A percentile compares a stretch with the other conserved stretches of the same genome.
These are phyloP conservation scores for Penicillium alfredii DNA, from an alignment of 495 filamentous ascomycete genomes.

Conservation along the genomic window DNA sequence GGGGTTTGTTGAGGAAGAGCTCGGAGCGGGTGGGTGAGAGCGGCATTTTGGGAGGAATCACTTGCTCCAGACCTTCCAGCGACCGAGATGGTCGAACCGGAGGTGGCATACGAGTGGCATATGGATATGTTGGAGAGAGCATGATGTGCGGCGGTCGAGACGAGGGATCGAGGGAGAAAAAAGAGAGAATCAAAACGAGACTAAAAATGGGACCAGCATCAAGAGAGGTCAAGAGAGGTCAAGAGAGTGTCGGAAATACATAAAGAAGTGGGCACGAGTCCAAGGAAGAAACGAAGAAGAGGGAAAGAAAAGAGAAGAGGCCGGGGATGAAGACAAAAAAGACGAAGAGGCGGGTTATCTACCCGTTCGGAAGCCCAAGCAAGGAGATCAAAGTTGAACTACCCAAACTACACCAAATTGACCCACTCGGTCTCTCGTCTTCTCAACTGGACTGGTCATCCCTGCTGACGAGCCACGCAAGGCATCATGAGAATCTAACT, in stretches of 20 bases:
- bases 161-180: slow-evolving; percentile 1
- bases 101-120: slow-evolving; percentile 25
- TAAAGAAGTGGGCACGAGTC: not conserved
- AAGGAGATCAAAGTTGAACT: no score
- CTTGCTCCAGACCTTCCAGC: slow-evolving; percentile 39
- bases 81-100: slow-evolving; percentile 36
- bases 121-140: slow-evolving; percentile 19
- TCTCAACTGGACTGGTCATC: no score
- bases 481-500: no score
- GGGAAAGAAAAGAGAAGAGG: not conserved
- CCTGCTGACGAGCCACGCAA: no score
- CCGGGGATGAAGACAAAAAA: no score
- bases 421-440: no score
- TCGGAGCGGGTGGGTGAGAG: slow-evolving; percentile 21
- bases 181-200: no score
- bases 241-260: not conserved
- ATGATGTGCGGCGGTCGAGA: slow-evolving; percentile 10
- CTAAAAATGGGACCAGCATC: no score
- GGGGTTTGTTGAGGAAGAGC: slow-evolving; percentile 33
- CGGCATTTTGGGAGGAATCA: slow-evolving; percentile 26
- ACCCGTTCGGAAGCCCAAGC: no score
- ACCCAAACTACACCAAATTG: no score
- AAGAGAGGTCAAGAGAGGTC: not conserved
- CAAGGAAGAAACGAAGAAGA: not conserved
- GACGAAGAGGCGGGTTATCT: no score